Evolutionary conservation across 345 rosid genomes (phyloP).

Genomic region (Luvunga scandens): DNA sequence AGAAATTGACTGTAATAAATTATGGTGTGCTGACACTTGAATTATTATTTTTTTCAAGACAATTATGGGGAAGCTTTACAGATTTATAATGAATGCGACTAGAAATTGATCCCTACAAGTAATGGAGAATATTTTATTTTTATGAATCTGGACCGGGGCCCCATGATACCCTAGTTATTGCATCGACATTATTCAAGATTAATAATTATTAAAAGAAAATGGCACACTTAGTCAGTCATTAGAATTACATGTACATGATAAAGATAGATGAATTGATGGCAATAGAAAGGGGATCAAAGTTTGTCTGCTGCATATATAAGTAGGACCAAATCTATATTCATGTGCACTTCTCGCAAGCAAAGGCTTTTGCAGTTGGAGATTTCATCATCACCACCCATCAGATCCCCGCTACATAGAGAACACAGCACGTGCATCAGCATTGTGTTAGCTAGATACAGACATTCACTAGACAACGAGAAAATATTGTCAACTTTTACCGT

Average conservation of each 20-base stretch:
- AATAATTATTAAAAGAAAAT: not conserved
- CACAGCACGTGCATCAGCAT: constrained; percentile 23
- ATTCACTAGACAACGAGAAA: constrained; percentile 26
- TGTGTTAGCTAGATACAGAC: constrained; percentile 30
- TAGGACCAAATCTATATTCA: not conserved
- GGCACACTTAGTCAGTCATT: not conserved
- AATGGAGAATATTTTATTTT: too few species aligned
- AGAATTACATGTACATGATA: not conserved
- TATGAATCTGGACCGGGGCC: not conserved
- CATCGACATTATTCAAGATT: not conserved
- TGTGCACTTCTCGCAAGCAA: not conserved
- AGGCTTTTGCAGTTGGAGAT: not conserved
- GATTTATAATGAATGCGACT: too few species aligned
- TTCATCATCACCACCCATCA: not conserved
- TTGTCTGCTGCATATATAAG: too few species aligned
- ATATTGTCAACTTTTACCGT: constrained; percentile 3
- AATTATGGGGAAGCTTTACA: too few species aligned
- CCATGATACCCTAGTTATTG: not conserved
- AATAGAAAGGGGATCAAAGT: not conserved
- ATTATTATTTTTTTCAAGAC: too few species aligned
- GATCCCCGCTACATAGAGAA: not conserved
- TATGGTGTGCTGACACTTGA: not conserved
- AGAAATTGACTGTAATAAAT: not conserved
- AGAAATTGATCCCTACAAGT: too few species aligned
- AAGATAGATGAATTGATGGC: not conserved